Evolutionary conservation across 352 stramenopile species (phyloP), one percentile per base, ranked within the genome.

Genomic region (Phytophthora hibernalis): DNA sequence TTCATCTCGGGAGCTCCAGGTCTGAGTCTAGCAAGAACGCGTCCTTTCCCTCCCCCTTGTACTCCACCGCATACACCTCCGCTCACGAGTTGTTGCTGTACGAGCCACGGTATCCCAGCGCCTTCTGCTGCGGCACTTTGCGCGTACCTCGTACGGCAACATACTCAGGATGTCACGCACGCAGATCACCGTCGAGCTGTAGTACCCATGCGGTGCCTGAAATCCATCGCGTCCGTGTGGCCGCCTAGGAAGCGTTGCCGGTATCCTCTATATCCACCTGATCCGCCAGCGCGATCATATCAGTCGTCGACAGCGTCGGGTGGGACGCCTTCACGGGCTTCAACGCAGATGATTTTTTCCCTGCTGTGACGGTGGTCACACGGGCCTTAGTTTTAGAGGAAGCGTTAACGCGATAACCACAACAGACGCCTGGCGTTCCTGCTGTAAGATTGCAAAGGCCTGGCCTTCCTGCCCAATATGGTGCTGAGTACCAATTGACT

Each of bases 131-230:
- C 67, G 89, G 97, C 13, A 84, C 77, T 97, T 82, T 48, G 92
- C 88, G 79, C 95, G 93, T 59, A 97, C 97, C 68, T 98, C 93
- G 43, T 83, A 68, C 57, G 97, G 90, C 35, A 80, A 81, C 55
- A 98, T 95, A 20, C 93, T 89, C 85, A 98, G 92, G 58, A 95
- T 81, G 67, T 97, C 89, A 26, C 95, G 80, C 48, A 98, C 75
- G 65, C 97, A 90, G 38, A 80, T 74, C 63, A 85, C 82, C 1
- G 84, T 95, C 18, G 65, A 79, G 51, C 74, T 77, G 37, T 79
- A 83, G 53, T 92, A 95, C 67, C 96, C 92, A 68, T 97, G 63
- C 77, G 52, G 94, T 91, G 81, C 98, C 82, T 54, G 91, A 91
- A 40, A 98, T 57, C 61, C 96, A 75, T 65, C 89, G 12, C 24